Base-by-base conservation (phyloP, 306 rosid species). In the Acacia melanoxylon region DNA sequence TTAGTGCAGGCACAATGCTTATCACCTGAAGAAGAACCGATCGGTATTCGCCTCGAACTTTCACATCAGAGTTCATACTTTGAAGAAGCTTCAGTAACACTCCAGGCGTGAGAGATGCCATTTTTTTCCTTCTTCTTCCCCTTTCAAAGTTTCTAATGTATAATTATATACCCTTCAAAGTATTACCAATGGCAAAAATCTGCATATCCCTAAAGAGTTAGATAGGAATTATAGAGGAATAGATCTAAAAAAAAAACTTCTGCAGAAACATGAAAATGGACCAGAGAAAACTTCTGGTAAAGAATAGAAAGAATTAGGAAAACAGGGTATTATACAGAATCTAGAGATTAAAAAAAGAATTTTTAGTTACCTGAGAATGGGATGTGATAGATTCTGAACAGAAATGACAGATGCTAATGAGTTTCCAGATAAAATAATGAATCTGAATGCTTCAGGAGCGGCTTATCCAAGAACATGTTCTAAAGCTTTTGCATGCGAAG, bases 41-140 rank as follows among this genome's bases (percentile, higher is more conserved):
- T 41, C 92, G 83, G 66, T 92, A 80, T 72, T 90, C 94, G 13
- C 97, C 92, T 4, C 87, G 86, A 61, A 92, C 91, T 69, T 87
- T 88, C 16, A 89, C 86, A 72, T 88, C 86, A 22, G 92, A 88
- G 82, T 87, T 86, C 73, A 87, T 80, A 68, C 92, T 83, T 72
- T 90, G 90, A 29, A 92, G 94, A 77, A 92, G 91, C 89, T 92
- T 92, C 56, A 88, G 77, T 58, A 92, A 77, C 16, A 90, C 90
- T 74, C 97, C 97, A 33, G 94, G 91, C 16, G 67, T 86, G 35
- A 90, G 90, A 45, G 92, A 88, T 31, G 94, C 94, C 97, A 92
- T 92, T 70, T 61, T 70, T 37, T 6, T 1, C 8, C 77, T 51
- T 17, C 74, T 83, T 56, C 59, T 74, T 82, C 37, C 15, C 27